Base-by-base conservation (phyloP, 2,329 filamentous ascomycete species). In the Lasiodiplodia gonubiensis region DNA sequence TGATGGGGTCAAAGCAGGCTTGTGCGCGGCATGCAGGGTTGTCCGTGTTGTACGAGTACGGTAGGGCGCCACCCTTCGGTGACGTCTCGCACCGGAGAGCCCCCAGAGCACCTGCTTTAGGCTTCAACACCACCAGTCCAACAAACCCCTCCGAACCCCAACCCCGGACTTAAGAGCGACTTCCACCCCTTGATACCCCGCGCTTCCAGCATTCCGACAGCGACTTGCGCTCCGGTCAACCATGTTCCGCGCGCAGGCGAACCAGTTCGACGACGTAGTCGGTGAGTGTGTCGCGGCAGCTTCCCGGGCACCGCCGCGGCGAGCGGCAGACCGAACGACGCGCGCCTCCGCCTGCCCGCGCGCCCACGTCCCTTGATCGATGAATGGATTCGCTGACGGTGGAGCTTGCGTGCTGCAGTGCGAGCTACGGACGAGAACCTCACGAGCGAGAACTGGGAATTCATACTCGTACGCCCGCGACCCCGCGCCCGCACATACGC, bases 401-500 rank as follows among this genome's bases (percentile, higher is more conserved):
- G 27, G 33, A 25, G 42, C 23, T 80, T 69, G 79, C 70, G 42
- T 61, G 21, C 63, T 74, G 72, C 74, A 90, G 89, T 88, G 75
- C 91, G 91, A 82, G 94, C 95, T 76, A 99, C 95, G 67, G 95
- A 99, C 81, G 95, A 99, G 86, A 99, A 97, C 81, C 87, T 98
- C 74, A 98, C 94, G 88, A 96, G 81, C 69, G 85, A 87, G 80
- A 91, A 91, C 78, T 92, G 89, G 89, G 89, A 91, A 77, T 89
- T 84, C 72, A 90, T 90, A 72, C 81, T 90, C 73, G 85, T 86
- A 82, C 70, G 81, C 69, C 69, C 66, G 71, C 66, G 30, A 68
- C 48, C 59, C 54, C 37, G 55, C 53, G 57, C 46, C 4, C 35
- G 42, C n/a, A 35, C 35, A 7, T 14, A 59, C 64, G 64, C 52